These are phyloP conservation scores for Agrostemma githago DNA, from an alignment of 148 eudicot species.

Conservation along the genomic window DNA sequence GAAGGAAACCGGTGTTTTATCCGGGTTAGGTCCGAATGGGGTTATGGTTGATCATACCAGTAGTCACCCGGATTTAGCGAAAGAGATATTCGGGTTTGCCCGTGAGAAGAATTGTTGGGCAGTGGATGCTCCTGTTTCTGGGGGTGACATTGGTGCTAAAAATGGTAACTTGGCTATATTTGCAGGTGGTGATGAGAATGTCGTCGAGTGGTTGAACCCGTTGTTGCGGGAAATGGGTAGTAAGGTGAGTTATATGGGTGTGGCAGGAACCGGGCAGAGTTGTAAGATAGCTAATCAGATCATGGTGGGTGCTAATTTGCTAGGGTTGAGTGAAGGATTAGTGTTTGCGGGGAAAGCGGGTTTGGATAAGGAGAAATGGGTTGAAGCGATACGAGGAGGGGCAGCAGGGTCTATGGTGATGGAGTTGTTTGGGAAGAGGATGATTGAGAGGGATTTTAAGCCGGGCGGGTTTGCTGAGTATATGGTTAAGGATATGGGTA, in stretches of 20 bases:
- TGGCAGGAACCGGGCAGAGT: conserved; percentile 62
- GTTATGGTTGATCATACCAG: conserved; percentile 74
- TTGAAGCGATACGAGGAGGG: conserved; percentile 71
- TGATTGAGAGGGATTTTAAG: conserved; percentile 63
- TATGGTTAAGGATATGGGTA: conserved; percentile 92
- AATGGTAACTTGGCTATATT: conserved; percentile 64
- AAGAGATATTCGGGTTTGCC: conserved; percentile 32
- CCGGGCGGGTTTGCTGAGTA: conserved; percentile 90
- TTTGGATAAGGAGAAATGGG: conserved; percentile 44
- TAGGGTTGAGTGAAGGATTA: conserved; percentile 84
- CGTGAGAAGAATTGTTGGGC: conserved; percentile 40
- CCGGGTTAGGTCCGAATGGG: conserved; percentile 35
- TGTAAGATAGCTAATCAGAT: conserved; percentile 90
- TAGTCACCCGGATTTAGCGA: conserved; percentile 51
- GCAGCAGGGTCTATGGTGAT: conserved; percentile 72
- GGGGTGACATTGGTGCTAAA: conserved; percentile 78
- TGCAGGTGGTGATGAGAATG: conserved; percentile 55
- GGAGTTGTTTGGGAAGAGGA: conserved; percentile 80
- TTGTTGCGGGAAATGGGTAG: conserved; percentile 57
- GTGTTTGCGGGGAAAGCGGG: conserved; percentile 69
- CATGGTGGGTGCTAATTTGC: conserved; percentile 60
- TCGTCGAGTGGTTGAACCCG: conserved; percentile 59
- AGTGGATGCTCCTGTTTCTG: conserved; percentile 85
- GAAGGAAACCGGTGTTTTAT: conserved; percentile 30
- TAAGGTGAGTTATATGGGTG: conserved; percentile 53